Conservation (phyloP, 805 yeast genomes). For the Candida koratica region DNA sequence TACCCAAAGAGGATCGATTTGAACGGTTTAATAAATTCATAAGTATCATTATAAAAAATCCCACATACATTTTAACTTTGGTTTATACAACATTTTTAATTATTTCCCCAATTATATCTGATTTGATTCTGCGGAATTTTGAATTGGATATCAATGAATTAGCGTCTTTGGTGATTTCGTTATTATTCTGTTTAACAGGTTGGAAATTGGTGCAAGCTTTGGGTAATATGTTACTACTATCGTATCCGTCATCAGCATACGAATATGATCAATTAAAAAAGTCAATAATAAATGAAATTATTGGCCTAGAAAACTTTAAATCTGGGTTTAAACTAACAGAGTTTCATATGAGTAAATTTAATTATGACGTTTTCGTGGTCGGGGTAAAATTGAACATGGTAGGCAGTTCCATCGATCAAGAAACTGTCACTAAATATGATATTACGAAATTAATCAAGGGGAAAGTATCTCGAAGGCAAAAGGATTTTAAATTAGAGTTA, state of each 20-base stretch:
- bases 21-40: constrained; percentile 13
- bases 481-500: constrained; percentile 29
- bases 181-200: constrained; percentile 44
- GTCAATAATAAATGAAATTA: constrained; percentile 44
- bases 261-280: constrained; percentile 35
- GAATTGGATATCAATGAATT: constrained; percentile 41
- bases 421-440: constrained; percentile 51
- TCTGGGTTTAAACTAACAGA: constrained; percentile 44
- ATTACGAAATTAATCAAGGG: constrained; percentile 40
- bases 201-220: constrained; percentile 50
- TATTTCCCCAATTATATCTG: constrained; percentile 39
- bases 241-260: constrained; percentile 46
- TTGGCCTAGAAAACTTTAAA: constrained; percentile 49
- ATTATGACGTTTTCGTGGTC: constrained; percentile 55
- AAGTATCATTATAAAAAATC: constrained; percentile 26
- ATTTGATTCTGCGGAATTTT: constrained; percentile 22
- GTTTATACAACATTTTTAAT: constrained; percentile 38
- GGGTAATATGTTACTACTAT: constrained; percentile 50
- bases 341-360: constrained; percentile 58
- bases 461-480: constrained; percentile 22
- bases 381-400: constrained; percentile 53
- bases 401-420: constrained; percentile 74
- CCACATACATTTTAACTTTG: constrained; percentile 46
- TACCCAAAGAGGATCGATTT: constrained; percentile 7
- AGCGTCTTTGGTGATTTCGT: constrained; percentile 44